Conservation (phyloP, 495 filamentous ascomycete species). For the Aspergillus olivimuriae region DNA sequence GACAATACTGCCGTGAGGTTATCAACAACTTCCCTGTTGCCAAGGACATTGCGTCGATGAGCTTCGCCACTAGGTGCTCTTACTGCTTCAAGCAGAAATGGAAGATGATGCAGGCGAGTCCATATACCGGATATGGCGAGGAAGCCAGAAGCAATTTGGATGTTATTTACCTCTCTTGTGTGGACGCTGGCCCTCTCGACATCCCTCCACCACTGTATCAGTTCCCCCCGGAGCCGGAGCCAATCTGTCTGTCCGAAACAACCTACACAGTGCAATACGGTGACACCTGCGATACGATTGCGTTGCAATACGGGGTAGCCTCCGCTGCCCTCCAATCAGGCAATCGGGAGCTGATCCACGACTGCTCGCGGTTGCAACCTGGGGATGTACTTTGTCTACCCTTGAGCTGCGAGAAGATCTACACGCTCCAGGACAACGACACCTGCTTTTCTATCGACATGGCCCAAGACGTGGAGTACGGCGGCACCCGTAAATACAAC, state of each 20-base stretch:
- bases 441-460: conserved; percentile 7
- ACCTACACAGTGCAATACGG: conserved; percentile 14
- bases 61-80: neutral
- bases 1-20: conserved; percentile 1
- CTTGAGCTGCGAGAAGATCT: conserved; percentile 1
- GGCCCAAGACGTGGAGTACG: neutral
- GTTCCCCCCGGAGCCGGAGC: neutral
- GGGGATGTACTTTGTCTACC: neutral
- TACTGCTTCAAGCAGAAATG: conserved; percentile 2
- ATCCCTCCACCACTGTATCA: neutral
- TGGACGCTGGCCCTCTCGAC: neutral
- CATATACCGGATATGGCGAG: conserved; percentile 1
- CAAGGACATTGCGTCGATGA: neutral
- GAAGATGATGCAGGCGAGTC: neutral
- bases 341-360: conserved; percentile 4
- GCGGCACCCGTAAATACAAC: conserved; percentile 1
- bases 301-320: conserved; percentile 13
- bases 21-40: neutral
- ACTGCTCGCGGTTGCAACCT: conserved; percentile 1
- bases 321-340: conserved; percentile 16
- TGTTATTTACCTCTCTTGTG: neutral
- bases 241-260: conserved; percentile 9
- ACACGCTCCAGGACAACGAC: conserved; percentile 5
- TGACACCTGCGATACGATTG: conserved; percentile 22
- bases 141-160: neutral